Evolutionary conservation across 1,284 basidiomycete genomes (phyloP).

Genomic region (Apiotrichum mycotoxinovorans): DNA sequence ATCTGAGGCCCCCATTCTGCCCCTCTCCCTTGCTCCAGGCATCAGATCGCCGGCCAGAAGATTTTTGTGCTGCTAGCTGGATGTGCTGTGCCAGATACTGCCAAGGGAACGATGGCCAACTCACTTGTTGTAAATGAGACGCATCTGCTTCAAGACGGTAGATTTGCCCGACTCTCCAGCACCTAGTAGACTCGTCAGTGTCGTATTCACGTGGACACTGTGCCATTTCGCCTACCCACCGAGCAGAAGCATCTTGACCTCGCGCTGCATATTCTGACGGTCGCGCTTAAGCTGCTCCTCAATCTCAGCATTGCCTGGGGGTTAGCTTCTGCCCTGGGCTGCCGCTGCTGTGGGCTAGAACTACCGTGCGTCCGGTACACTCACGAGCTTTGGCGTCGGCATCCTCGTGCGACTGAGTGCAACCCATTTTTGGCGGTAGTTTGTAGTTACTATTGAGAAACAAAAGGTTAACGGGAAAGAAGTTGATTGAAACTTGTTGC

Average conservation of each 20-base stretch:
- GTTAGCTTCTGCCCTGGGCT: background rate
- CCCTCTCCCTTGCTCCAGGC: background rate
- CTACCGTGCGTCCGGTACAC: constrained; percentile 14
- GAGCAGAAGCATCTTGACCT: constrained; percentile 74
- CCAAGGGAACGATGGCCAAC: constrained; percentile 6
- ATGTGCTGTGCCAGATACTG: no score
- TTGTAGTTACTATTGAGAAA: background rate
- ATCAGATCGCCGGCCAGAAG: background rate
- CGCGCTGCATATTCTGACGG: constrained; percentile 85
- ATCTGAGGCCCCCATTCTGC: background rate
- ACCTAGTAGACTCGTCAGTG: constrained; percentile 11
- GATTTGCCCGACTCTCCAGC: constrained; percentile 89
- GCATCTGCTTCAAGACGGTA: constrained; percentile 94
- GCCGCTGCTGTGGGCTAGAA: background rate
- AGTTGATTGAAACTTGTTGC: background rate
- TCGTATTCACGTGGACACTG: no score
- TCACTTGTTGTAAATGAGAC: constrained; percentile 72
- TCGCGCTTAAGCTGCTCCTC: constrained; percentile 93
- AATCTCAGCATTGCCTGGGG: constrained; percentile 76
- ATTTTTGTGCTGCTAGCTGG: no score
- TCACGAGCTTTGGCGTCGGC: constrained; percentile 48
- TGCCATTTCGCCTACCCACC: constrained; percentile 50
- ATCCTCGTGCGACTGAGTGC: constrained; percentile 51
- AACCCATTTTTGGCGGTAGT: constrained; percentile 45
- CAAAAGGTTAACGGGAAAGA: background rate